Evolutionary conservation across 2,329 filamentous ascomycete species (phyloP).

Genomic region (Verticillium nonalfalfae): DNA sequence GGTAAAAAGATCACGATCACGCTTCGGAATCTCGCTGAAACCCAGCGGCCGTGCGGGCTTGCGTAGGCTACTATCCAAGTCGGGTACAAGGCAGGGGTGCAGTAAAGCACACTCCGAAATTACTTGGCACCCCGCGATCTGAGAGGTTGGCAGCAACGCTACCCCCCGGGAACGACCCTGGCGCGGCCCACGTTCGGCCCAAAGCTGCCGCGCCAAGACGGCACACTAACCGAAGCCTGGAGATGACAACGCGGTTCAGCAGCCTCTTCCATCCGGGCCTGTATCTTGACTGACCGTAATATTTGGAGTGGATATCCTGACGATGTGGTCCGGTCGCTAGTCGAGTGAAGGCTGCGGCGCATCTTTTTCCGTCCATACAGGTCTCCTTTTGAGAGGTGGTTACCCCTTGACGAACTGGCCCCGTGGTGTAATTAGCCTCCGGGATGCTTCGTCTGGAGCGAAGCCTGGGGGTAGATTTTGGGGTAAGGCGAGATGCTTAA

Average conservation of each 20-base stretch:
- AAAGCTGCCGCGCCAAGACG: neutral
- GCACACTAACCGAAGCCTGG: neutral
- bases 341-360: neutral
- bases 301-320: neutral
- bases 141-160: neutral
- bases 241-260: neutral
- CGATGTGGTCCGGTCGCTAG: neutral
- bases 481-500: neutral
- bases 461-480: neutral
- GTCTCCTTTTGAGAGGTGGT: neutral
- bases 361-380: neutral
- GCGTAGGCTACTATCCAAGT: neutral
- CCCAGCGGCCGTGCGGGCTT: neutral
- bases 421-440: neutral
- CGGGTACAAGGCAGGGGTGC: neutral
- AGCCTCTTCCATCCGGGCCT: neutral
- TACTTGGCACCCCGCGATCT: neutral
- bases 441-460: neutral
- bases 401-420: neutral
- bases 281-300: neutral
- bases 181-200: neutral
- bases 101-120: neutral
- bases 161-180: neutral
- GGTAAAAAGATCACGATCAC: neutral
- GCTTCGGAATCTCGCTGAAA: neutral